A percentile compares a stretch with the other conserved stretches of the same genome.
Evolutionary conservation across 192 early-diverging fungal genomes (phyloP).

Genomic region (Mortierella alpina): DNA sequence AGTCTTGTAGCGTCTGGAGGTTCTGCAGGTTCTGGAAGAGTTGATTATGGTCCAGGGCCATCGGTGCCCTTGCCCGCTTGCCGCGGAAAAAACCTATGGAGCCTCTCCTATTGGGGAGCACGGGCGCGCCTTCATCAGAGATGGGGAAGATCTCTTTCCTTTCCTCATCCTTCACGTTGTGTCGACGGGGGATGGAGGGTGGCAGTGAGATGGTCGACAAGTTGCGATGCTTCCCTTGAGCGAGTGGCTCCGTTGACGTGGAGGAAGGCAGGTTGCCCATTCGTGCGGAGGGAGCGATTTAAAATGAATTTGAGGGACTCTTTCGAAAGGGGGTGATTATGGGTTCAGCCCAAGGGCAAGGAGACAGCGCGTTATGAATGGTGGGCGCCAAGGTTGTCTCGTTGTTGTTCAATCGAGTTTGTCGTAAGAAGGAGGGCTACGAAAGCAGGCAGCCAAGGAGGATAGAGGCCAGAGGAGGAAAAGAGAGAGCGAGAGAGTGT

Average conservation of each 20-base stretch:
- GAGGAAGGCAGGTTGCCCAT: conserved; percentile 56
- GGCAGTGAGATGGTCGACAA: conserved; percentile 46
- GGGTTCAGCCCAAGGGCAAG: background rate
- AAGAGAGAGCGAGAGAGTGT: background rate
- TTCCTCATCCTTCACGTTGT: conserved; percentile 50
- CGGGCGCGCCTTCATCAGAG: conserved; percentile 45
- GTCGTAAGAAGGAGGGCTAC: background rate
- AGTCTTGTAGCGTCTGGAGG: conserved; percentile 34
- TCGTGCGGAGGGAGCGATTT: conserved; percentile 14
- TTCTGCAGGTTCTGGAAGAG: conserved; percentile 50
- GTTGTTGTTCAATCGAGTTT: background rate
- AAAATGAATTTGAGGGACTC: conserved; percentile 15
- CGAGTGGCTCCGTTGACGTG: conserved; percentile 51
- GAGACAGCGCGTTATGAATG: background rate
- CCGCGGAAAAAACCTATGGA: conserved; percentile 53
- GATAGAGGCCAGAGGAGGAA: background rate
- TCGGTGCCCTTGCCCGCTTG: conserved; percentile 31
- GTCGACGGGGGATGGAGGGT: conserved; percentile 49
- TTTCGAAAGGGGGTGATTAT: background rate
- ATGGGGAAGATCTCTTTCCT: conserved; percentile 55
- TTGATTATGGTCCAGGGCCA: conserved; percentile 34
- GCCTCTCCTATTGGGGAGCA: conserved; percentile 20
- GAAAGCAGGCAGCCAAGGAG: background rate
- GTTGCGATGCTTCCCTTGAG: conserved; percentile 48
- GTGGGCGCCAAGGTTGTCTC: background rate